A percentile compares a stretch with the other conserved stretches of the same genome.
Conservation (phyloP, 768 basidiomycete species). For the Boletus vermiculosoides region DNA sequence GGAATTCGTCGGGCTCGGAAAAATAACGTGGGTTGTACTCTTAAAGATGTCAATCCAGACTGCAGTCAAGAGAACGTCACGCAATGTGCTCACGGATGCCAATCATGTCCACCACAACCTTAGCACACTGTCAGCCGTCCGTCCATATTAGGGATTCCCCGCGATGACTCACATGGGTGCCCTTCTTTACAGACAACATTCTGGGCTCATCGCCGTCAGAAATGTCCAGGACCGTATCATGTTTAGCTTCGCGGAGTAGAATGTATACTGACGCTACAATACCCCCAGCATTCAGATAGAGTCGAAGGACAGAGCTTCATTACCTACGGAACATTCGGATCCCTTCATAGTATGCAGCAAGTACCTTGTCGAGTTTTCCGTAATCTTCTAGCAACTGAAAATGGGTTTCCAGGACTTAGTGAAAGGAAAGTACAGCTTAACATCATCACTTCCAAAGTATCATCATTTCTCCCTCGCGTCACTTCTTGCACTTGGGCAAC, state of each 20-base stretch:
- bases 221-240: conserved; percentile 27
- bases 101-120: conserved; percentile 32
- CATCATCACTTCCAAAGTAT: conserved; percentile 12
- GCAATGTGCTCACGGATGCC: conserved; percentile 24
- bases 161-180: conserved; percentile 15
- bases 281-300: not conserved
- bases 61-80: not conserved
- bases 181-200: conserved; percentile 24
- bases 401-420: too few species aligned
- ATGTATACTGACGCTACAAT: conserved; percentile 29
- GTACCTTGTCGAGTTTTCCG: conserved; percentile 29
- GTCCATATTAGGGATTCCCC: not conserved
- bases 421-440: not conserved
- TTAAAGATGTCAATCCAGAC: conserved; percentile 13
- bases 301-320: not conserved
- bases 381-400: conserved; percentile 26
- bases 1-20: conserved; percentile 36
- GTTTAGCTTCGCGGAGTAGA: conserved; percentile 30
- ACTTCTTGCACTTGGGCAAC: conserved; percentile 31
- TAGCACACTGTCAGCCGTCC: not conserved
- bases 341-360: conserved; percentile 33
- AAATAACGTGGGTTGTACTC: conserved; percentile 40
- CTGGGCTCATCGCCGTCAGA: conserved; percentile 14
- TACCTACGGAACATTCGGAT: conserved; percentile 34
- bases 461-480: conserved; percentile 18